These are phyloP conservation scores for Haplographium delicatum DNA, from an alignment of 495 filamentous ascomycete genomes.

Conservation along the genomic window DNA sequence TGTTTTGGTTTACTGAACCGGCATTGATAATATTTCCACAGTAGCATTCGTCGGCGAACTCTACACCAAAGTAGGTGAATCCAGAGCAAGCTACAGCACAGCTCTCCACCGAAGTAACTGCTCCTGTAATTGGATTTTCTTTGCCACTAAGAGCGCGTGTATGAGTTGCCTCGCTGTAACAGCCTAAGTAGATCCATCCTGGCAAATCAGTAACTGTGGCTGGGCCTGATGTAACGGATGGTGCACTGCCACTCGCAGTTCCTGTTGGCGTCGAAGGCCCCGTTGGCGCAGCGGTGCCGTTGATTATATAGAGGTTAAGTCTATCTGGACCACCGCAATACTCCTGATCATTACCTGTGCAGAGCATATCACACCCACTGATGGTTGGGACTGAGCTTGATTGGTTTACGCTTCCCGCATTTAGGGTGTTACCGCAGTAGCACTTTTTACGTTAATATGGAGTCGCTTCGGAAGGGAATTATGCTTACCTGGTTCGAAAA, in stretches of 20 bases:
- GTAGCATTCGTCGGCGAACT: conserved; percentile 34
- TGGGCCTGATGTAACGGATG: neutral
- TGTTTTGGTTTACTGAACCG: conserved; percentile 29
- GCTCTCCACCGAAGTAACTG: conserved; percentile 27
- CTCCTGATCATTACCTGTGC: conserved; percentile 23
- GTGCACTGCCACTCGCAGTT: neutral
- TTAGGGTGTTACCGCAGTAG: conserved; percentile 22
- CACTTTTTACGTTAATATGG: no score
- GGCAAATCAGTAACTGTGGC: neutral
- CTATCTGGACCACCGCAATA: neutral
- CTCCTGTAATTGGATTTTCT: conserved; percentile 17
- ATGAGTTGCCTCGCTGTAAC: conserved; percentile 37
- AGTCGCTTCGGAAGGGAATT: neutral
- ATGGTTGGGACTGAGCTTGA: conserved; percentile 11
- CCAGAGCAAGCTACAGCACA: conserved; percentile 1
- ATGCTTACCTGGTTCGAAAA: conserved; percentile 21
- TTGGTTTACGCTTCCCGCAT: conserved; percentile 21
- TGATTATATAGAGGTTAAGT: conserved; percentile 2
- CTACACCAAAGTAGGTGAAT: conserved; percentile 22
- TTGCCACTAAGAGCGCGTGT: conserved; percentile 19
- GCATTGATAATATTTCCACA: conserved; percentile 42
- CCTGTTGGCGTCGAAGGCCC: neutral
- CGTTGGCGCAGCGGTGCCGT: neutral
- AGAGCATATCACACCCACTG: conserved; percentile 26
- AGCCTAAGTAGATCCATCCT: conserved; percentile 35